Evolutionary conservation across 495 filamentous ascomycete genomes (phyloP).

Genomic region (Neurospora sp.): DNA sequence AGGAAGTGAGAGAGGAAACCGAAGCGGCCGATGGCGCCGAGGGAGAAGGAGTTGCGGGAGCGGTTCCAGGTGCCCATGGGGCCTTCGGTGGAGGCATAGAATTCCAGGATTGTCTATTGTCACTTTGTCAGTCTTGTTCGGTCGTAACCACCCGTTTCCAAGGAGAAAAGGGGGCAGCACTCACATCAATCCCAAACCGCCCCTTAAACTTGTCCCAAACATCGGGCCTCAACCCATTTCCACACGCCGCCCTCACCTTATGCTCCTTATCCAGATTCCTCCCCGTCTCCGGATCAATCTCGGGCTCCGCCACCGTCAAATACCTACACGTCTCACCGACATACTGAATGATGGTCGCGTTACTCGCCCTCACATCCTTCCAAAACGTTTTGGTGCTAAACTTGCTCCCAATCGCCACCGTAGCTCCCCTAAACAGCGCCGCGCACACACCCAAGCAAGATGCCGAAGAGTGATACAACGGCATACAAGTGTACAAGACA

Average conservation of each 20-base stretch:
- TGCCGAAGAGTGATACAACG: slow-evolving; percentile 84
- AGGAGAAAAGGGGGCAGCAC: no score
- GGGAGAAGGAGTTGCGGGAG: slow-evolving; percentile 58
- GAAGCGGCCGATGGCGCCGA: slow-evolving; percentile 73
- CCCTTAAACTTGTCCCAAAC: slow-evolving; percentile 82
- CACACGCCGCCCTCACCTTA: slow-evolving; percentile 65
- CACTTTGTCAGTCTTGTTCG: no score
- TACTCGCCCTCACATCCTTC: slow-evolving; percentile 57
- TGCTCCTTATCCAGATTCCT: slow-evolving; percentile 70
- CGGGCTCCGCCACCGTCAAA: slow-evolving; percentile 61
- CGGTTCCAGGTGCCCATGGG: slow-evolving; percentile 61
- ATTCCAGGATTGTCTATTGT: slow-evolving; percentile 56
- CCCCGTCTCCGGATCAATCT: slow-evolving; percentile 53
- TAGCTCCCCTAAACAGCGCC: slow-evolving; percentile 46
- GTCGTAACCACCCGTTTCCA: no score
- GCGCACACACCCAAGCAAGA: slow-evolving; percentile 55
- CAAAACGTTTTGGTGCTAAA: slow-evolving; percentile 82
- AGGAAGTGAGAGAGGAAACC: slow-evolving; percentile 51
- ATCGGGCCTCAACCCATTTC: slow-evolving; percentile 86
- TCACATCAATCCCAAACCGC: slow-evolving; percentile 64
- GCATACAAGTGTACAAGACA: slow-evolving; percentile 85
- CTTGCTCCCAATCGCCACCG: slow-evolving; percentile 63
- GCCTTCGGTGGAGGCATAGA: slow-evolving; percentile 86
- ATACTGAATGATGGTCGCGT: slow-evolving; percentile 83
- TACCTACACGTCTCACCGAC: slow-evolving; percentile 94